These are phyloP conservation scores for Chaetomiaceae sp. DNA, from an alignment of 2,329 filamentous ascomycete genomes.

Conservation along the genomic window DNA sequence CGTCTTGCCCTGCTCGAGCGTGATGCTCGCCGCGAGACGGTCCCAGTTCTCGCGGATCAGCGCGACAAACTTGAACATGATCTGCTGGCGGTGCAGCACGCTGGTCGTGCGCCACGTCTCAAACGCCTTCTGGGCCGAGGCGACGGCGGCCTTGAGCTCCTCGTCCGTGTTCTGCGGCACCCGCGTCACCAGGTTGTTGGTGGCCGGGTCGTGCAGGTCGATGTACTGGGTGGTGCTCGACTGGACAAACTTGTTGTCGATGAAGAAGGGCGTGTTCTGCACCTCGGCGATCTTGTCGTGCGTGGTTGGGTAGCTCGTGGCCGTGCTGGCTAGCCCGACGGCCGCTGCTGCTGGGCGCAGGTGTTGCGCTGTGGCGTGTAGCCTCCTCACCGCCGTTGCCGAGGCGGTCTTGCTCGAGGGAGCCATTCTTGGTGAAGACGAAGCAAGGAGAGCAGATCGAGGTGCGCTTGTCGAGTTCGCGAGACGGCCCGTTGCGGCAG, in stretches of 20 bases:
- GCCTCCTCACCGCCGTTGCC: slow-evolving; percentile 44
- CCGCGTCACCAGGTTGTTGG: slow-evolving; percentile 78
- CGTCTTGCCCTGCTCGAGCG: slow-evolving; percentile 84
- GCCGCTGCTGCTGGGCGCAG: slow-evolving; percentile 49
- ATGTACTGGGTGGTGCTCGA: slow-evolving; percentile 70
- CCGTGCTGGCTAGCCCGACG: slow-evolving; percentile 45
- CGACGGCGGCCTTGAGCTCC: slow-evolving; percentile 71
- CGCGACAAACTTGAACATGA: slow-evolving; percentile 82
- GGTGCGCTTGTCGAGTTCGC: slow-evolving; percentile 21
- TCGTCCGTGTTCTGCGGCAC: slow-evolving; percentile 77
- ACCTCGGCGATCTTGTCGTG: slow-evolving; percentile 67
- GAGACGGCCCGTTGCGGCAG: slow-evolving; percentile 33
- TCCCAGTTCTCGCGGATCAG: slow-evolving; percentile 84
- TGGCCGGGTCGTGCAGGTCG: slow-evolving; percentile 76
- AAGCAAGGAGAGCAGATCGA: slow-evolving; percentile 22
- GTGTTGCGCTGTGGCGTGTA: slow-evolving; percentile 55
- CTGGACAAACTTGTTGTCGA: slow-evolving; percentile 72
- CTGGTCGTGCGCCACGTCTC: slow-evolving; percentile 68
- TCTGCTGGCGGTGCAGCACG: slow-evolving; percentile 70
- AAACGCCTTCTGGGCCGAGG: slow-evolving; percentile 72
- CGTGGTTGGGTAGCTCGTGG: slow-evolving; percentile 61
- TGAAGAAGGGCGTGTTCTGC: slow-evolving; percentile 71
- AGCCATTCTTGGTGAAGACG: slow-evolving; percentile 31
- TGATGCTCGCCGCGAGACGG: slow-evolving; percentile 77
- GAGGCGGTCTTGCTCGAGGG: slow-evolving; percentile 32